These are phyloP conservation scores for Monilinia fructicola DNA, from an alignment of 2,329 filamentous ascomycete species.

Conservation along the genomic window DNA sequence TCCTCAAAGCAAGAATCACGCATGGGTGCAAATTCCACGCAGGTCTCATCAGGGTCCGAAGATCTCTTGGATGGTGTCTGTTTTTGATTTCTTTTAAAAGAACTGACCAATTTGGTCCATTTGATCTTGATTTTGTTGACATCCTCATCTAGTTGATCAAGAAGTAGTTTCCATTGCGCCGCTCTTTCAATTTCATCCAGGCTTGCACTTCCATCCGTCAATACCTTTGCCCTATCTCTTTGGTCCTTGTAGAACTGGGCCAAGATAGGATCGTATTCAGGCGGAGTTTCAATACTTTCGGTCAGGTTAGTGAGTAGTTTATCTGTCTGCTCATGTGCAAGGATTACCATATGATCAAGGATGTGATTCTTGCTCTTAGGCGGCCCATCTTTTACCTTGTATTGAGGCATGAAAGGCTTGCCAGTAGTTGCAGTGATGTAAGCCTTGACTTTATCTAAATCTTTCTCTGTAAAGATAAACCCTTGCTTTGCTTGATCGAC, in stretches of 20 bases:
- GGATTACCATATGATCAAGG: conserved; percentile 62
- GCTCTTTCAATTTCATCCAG: not conserved
- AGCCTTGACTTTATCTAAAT: conserved; percentile 42
- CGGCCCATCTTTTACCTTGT: not conserved
- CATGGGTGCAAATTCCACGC: conserved; percentile 18
- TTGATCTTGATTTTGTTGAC: conserved; percentile 8
- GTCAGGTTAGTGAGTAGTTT: conserved; percentile 39
- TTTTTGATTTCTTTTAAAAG: too few relatives aligned
- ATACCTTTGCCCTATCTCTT: conserved; percentile 28
- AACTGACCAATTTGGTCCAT: conserved; percentile 13
- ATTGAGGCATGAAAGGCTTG: not conserved
- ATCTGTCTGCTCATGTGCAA: conserved; percentile 47
- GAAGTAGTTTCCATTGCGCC: conserved; percentile 25
- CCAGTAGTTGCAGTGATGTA: not conserved
- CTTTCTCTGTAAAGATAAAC: conserved; percentile 47
- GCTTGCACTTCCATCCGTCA: not conserved
- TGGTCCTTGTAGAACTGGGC: conserved; percentile 26
- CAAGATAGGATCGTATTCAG: conserved; percentile 34
- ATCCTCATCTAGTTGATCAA: not conserved
- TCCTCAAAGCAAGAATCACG: conserved; percentile 25
- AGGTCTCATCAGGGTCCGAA: conserved; percentile 15
- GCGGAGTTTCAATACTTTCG: conserved; percentile 23
- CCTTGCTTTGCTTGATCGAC: conserved; percentile 61
- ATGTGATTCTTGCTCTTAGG: conserved; percentile 48
- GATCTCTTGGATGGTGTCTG: not conserved